A percentile compares a stretch with the other conserved stretches of the same genome.
Evolutionary conservation across 1,284 basidiomycete genomes (phyloP).

Genomic region (Tylopilus orsonianus): DNA sequence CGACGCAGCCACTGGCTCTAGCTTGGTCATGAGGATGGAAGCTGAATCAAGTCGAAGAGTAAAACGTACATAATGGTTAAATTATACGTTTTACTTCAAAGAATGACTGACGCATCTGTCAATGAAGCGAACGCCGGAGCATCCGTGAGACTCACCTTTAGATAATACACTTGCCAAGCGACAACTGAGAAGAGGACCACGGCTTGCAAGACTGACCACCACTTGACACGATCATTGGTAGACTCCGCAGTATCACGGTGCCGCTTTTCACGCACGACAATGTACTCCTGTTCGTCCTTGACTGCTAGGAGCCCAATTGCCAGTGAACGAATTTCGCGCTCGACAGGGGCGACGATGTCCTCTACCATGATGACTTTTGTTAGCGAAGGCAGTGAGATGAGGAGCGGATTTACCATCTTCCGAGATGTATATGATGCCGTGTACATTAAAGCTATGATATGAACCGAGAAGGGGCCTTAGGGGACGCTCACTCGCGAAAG

Average conservation of each 20-base stretch:
- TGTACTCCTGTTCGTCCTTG: constrained; percentile 99
- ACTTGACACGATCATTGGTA: constrained; percentile 95
- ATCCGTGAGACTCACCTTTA: constrained; percentile 66
- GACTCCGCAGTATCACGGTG: constrained; percentile 96
- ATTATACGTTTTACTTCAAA: constrained; percentile 95
- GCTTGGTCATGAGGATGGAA: background rate
- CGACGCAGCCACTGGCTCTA: background rate
- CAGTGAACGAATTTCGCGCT: constrained; percentile 91
- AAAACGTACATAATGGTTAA: constrained; percentile 38
- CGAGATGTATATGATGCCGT: constrained; percentile 91
- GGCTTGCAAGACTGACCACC: constrained; percentile 96
- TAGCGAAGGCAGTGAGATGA: constrained; percentile 18
- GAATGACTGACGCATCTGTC: constrained; percentile 59
- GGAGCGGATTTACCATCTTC: constrained; percentile 66
- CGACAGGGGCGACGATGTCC: constrained; percentile 90
- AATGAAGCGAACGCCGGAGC: constrained; percentile 1
- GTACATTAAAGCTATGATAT: constrained; percentile 89
- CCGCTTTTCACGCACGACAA: constrained; percentile 89
- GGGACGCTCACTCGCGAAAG: background rate
- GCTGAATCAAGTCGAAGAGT: constrained; percentile 1
- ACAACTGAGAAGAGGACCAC: constrained; percentile 88
- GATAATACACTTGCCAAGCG: constrained; percentile 97
- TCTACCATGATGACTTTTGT: constrained; percentile 20
- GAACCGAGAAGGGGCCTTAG: constrained; percentile 1
- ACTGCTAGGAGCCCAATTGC: constrained; percentile 84